Percentiles rank a stretch among this genome's conserved stretches.
These are phyloP conservation scores for Termitomyces sp. DNA, from an alignment of 768 basidiomycete genomes.

Conservation along the genomic window DNA sequence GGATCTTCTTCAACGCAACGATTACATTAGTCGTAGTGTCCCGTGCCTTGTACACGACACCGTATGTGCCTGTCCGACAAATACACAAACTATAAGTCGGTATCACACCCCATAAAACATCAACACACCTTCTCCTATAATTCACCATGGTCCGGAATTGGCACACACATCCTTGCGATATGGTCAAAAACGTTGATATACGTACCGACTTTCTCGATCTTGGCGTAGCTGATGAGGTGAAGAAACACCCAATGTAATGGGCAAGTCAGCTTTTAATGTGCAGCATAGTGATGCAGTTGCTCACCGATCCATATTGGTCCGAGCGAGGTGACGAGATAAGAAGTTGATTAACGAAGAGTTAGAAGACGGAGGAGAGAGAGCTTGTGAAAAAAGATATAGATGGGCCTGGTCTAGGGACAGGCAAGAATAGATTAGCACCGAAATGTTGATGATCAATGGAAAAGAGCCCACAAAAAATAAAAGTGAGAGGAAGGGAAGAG, in stretches of 20 bases:
- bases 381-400: constrained; percentile 15
- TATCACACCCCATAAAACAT: not conserved
- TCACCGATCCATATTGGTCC: constrained; percentile 43
- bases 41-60: constrained; percentile 96
- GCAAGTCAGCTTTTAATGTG: constrained; percentile 15
- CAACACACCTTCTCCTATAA: constrained; percentile 49
- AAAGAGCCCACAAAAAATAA: constrained; percentile 15
- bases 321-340: constrained; percentile 3
- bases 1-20: constrained; percentile 98
- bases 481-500: constrained; percentile 16
- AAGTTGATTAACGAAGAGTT: constrained; percentile 7
- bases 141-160: constrained; percentile 6
- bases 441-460: constrained; percentile 17
- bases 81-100: constrained; percentile 11
- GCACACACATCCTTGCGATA: not conserved
- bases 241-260: constrained; percentile 8
- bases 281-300: constrained; percentile 17
- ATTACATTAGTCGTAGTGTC: constrained; percentile 76
- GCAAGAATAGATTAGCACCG: not conserved
- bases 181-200: constrained; percentile 25
- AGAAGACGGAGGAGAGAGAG: constrained; percentile 12
- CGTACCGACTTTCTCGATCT: constrained; percentile 98
- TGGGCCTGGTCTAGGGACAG: constrained; percentile 11
- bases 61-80: constrained; percentile 78
- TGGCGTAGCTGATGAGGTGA: constrained; percentile 70